Evolutionary conservation across 2,329 filamentous ascomycete genomes (phyloP), one percentile per base, ranked within the genome.

Genomic region (Aspergillus brasiliensis): DNA sequence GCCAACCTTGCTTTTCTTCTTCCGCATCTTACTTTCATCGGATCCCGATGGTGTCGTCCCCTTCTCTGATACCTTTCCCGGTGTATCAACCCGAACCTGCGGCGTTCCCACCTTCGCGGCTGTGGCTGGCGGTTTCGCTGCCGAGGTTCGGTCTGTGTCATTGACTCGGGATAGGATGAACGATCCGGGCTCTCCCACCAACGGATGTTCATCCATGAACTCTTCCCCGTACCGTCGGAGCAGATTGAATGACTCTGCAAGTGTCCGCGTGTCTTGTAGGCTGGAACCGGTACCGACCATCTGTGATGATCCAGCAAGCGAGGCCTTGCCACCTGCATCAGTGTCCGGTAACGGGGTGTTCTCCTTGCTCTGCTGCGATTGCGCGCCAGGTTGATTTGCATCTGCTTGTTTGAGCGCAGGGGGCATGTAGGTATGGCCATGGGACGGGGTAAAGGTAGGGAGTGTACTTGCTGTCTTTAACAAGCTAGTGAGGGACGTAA

Each of bases 151-250:
- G 34, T 69, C 67, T 15, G 63, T 56, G 42, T 79, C 77, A 7
- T 69, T 74, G 5, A 67, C 65, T 55, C 77, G 79, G 6, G 80
- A 80, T 63, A 88, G 80, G 56, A 85, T 83, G 65, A 89, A 88
- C 4, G 81, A 82, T 28, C 86, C 86, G 0, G 87, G 86, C 69
- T 88, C 86, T 51, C 86, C 86, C 7, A 83, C 77, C 13, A 89
- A 74, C 0, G 86, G 85, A 61, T 83, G 86, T 66, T 88, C 86
- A 69, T 89, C 86, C 77, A 85, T 85, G 73, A 81, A 88, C 63
- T 88, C 86, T 64, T 86, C 81, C 13, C 81, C 83, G 67, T 84
- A 87, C 7, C 75, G 75, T 11, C 83, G 75, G 23, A 82, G 80
- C 34, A 87, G 77, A 37, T 71, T 74, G 55, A 86, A 79, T 8